Evolutionary conservation across 2,329 filamentous ascomycete genomes (phyloP).

Genomic region (Fulvia fulva): DNA sequence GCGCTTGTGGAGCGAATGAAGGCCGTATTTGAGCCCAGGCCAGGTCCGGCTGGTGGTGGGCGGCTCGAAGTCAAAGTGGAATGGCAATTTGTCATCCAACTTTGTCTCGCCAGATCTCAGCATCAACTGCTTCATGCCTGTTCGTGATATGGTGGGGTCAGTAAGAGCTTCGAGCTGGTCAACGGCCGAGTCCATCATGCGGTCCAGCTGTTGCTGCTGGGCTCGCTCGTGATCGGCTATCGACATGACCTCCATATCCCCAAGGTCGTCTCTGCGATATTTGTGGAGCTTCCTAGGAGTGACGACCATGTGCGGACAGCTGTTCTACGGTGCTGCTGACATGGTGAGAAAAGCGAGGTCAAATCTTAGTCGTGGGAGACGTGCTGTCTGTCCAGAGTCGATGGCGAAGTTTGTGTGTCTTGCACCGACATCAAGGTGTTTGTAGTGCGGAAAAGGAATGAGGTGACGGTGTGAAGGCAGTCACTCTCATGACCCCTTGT

Average conservation of each 20-base stretch:
- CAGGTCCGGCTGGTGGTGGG: constrained; percentile 14
- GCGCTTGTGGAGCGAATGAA: constrained; percentile 16
- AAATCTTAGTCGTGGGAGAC: neutral
- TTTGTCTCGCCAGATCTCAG: constrained; percentile 14
- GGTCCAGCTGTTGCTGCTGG: constrained; percentile 9
- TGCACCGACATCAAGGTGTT: neutral
- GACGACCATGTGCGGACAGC: neutral
- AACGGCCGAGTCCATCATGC: constrained; percentile 15
- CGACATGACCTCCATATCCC: constrained; percentile 13
- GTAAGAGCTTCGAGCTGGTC: constrained; percentile 19
- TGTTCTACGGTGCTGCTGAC: neutral
- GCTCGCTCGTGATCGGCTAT: constrained; percentile 17
- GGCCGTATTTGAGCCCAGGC: constrained; percentile 17
- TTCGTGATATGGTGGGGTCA: constrained; percentile 4
- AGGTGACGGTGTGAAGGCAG: neutral
- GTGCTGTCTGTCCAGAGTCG: neutral
- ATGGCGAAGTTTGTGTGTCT: neutral
- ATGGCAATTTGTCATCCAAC: constrained; percentile 1
- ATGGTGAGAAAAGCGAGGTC: neutral
- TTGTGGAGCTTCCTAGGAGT: constrained; percentile 3
- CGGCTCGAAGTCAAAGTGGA: constrained; percentile 17
- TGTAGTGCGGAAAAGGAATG: neutral
- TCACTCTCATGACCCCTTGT: neutral
- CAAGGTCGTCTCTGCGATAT: neutral
- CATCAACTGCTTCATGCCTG: constrained; percentile 9